Evolutionary conservation across 2,329 filamentous ascomycete species (phyloP), one percentile per base, ranked within the genome.

Genomic region (Xylariaceae sp.): DNA sequence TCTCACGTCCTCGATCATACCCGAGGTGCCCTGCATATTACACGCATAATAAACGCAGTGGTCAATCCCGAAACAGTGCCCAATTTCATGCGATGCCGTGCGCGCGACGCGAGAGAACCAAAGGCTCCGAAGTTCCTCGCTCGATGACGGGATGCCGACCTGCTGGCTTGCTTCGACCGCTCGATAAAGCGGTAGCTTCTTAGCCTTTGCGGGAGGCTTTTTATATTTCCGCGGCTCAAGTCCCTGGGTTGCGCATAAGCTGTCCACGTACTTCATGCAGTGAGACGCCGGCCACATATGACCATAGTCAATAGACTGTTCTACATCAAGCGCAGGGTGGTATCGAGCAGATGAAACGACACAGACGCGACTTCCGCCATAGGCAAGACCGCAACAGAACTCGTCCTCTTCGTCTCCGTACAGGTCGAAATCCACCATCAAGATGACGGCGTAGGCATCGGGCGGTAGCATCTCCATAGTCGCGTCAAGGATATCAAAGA

Each of bases 1-100:
- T 34, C 80, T 64, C 2, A 72, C 67, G 56, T 85, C 81, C 59
- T 85, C 82, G 0, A 63, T 66, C 32, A 83, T 66, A 1, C 72
- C 69, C 0, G 74, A 73, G 1, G 77, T 80, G 4, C 76, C 72
- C 57, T 85, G 81, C 80, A 85, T 83, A 2, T 73, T 69, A 53
- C 81, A 86, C 0, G 81, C 79, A 53, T 80, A 83, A 55, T 80
- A 85, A 0, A 76, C 66, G 57, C 84, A 88, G 58, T 88, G 83
- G 6, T 64, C 82, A 12, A 88, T 69, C 0, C 77, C 80, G 29
- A 88, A 74, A 56, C 82, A 87, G 59, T 86, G 84, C 0, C 81
- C 79, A 0, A 87, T 63, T 56, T 88, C 83, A 57, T 87, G 84
- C 2, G 73, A 72, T 1, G 75, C 76, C 0, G 83, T 85, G 40